Conservation (phyloP, 192 early-diverging fungal species). For the Podila clonocystis region DNA sequence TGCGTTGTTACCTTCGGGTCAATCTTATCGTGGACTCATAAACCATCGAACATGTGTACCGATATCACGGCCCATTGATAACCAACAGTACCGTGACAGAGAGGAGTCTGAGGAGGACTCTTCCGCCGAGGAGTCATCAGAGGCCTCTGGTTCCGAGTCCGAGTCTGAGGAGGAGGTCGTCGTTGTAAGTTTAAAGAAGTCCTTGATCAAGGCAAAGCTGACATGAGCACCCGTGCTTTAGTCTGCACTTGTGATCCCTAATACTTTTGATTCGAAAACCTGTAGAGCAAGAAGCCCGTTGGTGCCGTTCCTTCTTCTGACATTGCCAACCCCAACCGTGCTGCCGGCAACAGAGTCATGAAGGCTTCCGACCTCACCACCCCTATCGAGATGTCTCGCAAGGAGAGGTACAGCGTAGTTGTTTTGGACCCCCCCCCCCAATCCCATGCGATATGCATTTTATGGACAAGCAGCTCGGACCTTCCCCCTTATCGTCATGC, state of each 20-base stretch:
- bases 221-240: not conserved
- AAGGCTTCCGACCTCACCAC: constrained; percentile 51
- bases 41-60: too few species aligned
- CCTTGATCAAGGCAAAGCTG: not conserved
- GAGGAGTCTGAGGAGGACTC: constrained; percentile 44
- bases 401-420: constrained; percentile 30
- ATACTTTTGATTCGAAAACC: not conserved
- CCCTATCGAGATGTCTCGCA: constrained; percentile 53
- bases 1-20: too few species aligned
- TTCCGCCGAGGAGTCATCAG: constrained; percentile 40
- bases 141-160: constrained; percentile 32
- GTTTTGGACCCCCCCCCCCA: not conserved
- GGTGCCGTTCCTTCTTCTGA: constrained; percentile 15
- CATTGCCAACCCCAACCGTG: constrained; percentile 47
- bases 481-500: not conserved
- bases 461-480: too few species aligned
- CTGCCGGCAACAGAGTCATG: constrained; percentile 32
- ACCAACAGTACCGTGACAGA: constrained; percentile 43
- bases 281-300: constrained; percentile 21
- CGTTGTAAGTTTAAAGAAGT: constrained; percentile 4
- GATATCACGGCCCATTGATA: too few species aligned
- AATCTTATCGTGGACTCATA: too few species aligned
- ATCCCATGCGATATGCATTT: too few species aligned
- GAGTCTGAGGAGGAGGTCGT: constrained; percentile 39
- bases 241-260: not conserved